Conservation (phyloP, 257 asterid species). For the Lycium ferocissimum region DNA sequence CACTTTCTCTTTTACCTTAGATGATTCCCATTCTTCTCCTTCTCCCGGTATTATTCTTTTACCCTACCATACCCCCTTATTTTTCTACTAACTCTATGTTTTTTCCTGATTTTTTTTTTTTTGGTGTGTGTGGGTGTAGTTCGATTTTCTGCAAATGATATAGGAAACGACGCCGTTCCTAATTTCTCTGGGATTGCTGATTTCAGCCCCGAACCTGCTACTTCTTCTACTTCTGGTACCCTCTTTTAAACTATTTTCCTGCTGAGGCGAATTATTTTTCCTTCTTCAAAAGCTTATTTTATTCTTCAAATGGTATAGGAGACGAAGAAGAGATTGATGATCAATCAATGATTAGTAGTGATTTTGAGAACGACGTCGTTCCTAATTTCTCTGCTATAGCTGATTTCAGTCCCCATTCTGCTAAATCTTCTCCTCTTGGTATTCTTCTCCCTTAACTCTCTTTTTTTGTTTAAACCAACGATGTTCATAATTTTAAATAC, state of each 20-base stretch:
- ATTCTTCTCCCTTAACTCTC: neutral
- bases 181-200: slow-evolving; percentile 30
- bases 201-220: slow-evolving; percentile 37
- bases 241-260: neutral
- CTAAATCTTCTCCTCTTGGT: slow-evolving; percentile 37
- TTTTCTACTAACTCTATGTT: neutral
- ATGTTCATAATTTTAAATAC: slow-evolving; percentile 38
- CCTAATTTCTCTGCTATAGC: slow-evolving; percentile 36
- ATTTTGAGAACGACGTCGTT: neutral
- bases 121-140: neutral
- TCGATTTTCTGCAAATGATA: slow-evolving; percentile 5
- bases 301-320: slow-evolving; percentile 13
- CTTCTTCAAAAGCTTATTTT: neutral
- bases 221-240: slow-evolving; percentile 28
- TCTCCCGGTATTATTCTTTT: neutral
- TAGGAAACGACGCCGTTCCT: slow-evolving; percentile 42
- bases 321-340: slow-evolving; percentile 26
- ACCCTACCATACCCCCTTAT: neutral
- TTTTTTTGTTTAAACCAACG: slow-evolving; percentile 28
- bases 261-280: neutral
- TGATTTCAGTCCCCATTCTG: slow-evolving; percentile 33
- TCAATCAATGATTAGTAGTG: slow-evolving; percentile 14
- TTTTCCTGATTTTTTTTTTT: neutral
- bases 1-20: slow-evolving; percentile 40
- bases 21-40: slow-evolving; percentile 48